A percentile compares a stretch with the other conserved stretches of the same genome.
Evolutionary conservation across 2,329 filamentous ascomycete genomes (phyloP).

Genomic region (Fusarium sp.): DNA sequence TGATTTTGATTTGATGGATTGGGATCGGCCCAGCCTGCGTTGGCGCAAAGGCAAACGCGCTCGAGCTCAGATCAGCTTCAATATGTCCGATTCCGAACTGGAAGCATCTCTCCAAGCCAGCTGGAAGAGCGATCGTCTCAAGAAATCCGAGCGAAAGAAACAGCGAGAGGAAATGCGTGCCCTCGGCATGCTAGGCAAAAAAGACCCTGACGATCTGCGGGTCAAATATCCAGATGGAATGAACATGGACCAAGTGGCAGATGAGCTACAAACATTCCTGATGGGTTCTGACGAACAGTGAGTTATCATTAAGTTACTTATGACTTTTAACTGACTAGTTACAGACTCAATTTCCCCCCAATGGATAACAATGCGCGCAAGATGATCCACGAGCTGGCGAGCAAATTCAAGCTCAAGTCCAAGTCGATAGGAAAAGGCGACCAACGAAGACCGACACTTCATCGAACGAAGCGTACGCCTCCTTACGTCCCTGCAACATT

Average conservation of each 20-base stretch:
- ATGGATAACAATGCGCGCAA: conserved; percentile 85
- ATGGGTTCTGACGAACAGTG: conserved; percentile 70
- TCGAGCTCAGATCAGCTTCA: conserved; percentile 60
- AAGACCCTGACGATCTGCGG: conserved; percentile 68
- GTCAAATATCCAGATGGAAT: conserved; percentile 80
- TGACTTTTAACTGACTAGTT: conserved; percentile 8
- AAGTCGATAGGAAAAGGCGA: conserved; percentile 81
- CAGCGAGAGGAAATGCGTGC: conserved; percentile 75
- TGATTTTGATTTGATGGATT: conserved; percentile 88
- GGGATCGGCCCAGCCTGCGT: conserved; percentile 73
- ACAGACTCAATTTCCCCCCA: conserved; percentile 78
- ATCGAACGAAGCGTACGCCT: conserved; percentile 75
- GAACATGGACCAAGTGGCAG: conserved; percentile 73
- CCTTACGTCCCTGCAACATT: conserved; percentile 68
- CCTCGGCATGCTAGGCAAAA: conserved; percentile 72
- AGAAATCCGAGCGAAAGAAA: conserved; percentile 76
- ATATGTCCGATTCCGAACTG: conserved; percentile 74
- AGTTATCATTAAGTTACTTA: conserved; percentile 36
- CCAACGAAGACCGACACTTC: conserved; percentile 79
- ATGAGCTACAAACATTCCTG: conserved; percentile 79
- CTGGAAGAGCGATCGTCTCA: conserved; percentile 74
- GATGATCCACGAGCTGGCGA: conserved; percentile 81
- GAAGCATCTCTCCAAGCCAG: conserved; percentile 66
- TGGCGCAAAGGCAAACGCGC: conserved; percentile 70
- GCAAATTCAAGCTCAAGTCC: conserved; percentile 80